Evolutionary conservation across 129 eudicot species (phyloP).

Genomic region (Lactuca saligna): DNA sequence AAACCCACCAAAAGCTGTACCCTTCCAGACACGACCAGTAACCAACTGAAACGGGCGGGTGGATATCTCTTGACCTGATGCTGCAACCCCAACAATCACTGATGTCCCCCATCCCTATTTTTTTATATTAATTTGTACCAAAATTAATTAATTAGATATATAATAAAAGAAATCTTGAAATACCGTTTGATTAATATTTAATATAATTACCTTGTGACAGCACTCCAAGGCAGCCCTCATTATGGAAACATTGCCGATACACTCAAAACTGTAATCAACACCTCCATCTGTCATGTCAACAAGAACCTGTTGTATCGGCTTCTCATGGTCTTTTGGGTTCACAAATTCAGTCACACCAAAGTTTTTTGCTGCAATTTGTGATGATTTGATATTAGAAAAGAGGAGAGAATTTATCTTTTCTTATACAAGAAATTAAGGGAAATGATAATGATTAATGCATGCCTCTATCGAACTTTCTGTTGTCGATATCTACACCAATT

Average conservation of each 20-base stretch:
- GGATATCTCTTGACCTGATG: conserved; percentile 96
- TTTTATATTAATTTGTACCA: not conserved
- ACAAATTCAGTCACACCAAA: conserved; percentile 95
- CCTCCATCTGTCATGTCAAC: conserved; percentile 98
- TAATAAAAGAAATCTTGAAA: not conserved
- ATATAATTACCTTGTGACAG: conserved; percentile 77
- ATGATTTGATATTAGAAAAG: not conserved
- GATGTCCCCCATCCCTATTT: conserved; percentile 97
- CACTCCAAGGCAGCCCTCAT: conserved; percentile 99
- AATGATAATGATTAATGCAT: not conserved
- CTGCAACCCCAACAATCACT: conserved; percentile 97
- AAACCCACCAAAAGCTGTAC: conserved; percentile 96
- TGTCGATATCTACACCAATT: conserved; percentile 90
- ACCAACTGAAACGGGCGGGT: conserved; percentile 95
- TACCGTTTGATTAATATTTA: not conserved
- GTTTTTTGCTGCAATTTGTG: conserved; percentile 69
- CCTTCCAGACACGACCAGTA: conserved; percentile 99
- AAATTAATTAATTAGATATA: not conserved
- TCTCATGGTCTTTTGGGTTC: conserved; percentile 94
- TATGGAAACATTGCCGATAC: conserved; percentile 91
- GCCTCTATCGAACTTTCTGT: conserved; percentile 82
- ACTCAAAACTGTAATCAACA: conserved; percentile 97
- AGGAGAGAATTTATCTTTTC: not conserved
- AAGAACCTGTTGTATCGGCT: conserved; percentile 93
- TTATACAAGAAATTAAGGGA: not conserved